Conservation (phyloP, 2,329 filamentous ascomycete species). For the Magnaporthiopsis incrustans region DNA sequence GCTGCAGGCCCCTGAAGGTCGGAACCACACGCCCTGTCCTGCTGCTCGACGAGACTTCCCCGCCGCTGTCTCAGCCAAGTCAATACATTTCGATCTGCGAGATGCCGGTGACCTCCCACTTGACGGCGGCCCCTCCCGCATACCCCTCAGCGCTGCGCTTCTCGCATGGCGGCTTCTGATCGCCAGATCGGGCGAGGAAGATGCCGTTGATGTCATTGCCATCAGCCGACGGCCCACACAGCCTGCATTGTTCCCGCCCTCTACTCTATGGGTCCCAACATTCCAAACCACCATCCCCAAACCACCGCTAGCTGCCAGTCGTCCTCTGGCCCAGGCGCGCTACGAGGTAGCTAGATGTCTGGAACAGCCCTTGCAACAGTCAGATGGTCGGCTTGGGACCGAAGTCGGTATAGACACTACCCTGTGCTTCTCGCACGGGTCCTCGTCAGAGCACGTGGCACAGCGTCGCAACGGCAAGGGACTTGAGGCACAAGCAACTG, state of each 20-base stretch:
- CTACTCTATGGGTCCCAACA: background rate
- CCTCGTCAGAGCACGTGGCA: background rate
- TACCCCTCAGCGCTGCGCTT: conserved; percentile 4
- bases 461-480: background rate
- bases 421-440: background rate
- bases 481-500: background rate
- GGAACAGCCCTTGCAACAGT: background rate
- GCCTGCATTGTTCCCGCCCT: background rate
- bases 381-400: background rate
- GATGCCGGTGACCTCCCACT: background rate
- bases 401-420: background rate
- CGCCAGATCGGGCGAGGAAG: conserved; percentile 5
- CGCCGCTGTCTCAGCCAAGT: background rate
- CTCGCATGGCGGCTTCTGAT: conserved; percentile 6
- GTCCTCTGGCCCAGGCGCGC: background rate
- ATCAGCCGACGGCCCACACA: background rate
- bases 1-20: background rate
- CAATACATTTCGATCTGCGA: conserved; percentile 1
- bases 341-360: background rate
- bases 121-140: background rate
- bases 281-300: conserved; percentile 3
- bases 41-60: background rate
- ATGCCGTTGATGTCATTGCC: conserved; percentile 3
- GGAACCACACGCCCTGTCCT: background rate
- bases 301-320: background rate